These are phyloP conservation scores for Aspergillus terreus DNA, from an alignment of 2,329 filamentous ascomycete species.

Conservation along the genomic window DNA sequence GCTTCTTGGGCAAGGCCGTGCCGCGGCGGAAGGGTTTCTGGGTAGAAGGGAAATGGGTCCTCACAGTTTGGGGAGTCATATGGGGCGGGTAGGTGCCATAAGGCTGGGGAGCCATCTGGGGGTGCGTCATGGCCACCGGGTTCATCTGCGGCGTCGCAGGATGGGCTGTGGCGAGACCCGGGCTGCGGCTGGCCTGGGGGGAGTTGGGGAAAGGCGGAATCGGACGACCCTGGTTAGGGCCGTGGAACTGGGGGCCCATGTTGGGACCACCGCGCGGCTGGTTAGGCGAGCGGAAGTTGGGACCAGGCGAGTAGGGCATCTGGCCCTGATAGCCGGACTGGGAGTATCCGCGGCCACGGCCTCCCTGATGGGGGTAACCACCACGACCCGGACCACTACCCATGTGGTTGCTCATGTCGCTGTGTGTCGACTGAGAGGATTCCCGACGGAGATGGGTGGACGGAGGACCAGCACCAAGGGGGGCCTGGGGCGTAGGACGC, in stretches of 20 bases:
- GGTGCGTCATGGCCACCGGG: slow-evolving; percentile 64
- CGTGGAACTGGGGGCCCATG: slow-evolving; percentile 52
- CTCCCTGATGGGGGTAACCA: slow-evolving; percentile 50
- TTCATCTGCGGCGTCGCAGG: slow-evolving; percentile 69
- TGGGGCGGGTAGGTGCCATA: slow-evolving; percentile 56
- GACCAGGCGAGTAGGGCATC: slow-evolving; percentile 53
- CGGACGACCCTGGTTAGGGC: slow-evolving; percentile 39
- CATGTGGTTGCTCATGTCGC: slow-evolving; percentile 52
- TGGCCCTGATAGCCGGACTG: slow-evolving; percentile 49
- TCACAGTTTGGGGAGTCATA: slow-evolving; percentile 60
- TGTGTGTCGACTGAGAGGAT: slow-evolving; percentile 78
- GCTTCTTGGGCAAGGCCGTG: slow-evolving; percentile 32
- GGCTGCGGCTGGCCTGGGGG: slow-evolving; percentile 61
- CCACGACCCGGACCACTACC: slow-evolving; percentile 52
- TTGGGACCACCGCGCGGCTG: slow-evolving; percentile 48
- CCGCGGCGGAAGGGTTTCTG: slow-evolving; percentile 29
- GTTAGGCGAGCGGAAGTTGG: slow-evolving; percentile 50
- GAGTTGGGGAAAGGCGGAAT: slow-evolving; percentile 57
- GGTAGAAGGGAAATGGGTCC: slow-evolving; percentile 42
- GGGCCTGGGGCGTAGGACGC: slow-evolving; percentile 63
- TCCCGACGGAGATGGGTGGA: slow-evolving; percentile 79
- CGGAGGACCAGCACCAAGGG: slow-evolving; percentile 59
- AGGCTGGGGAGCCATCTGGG: slow-evolving; percentile 59
- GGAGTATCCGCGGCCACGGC: slow-evolving; percentile 57
- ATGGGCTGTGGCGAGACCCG: slow-evolving; percentile 62